These are phyloP conservation scores for Epichloe festucae DNA, from an alignment of 2,329 filamentous ascomycete species.

Conservation along the genomic window DNA sequence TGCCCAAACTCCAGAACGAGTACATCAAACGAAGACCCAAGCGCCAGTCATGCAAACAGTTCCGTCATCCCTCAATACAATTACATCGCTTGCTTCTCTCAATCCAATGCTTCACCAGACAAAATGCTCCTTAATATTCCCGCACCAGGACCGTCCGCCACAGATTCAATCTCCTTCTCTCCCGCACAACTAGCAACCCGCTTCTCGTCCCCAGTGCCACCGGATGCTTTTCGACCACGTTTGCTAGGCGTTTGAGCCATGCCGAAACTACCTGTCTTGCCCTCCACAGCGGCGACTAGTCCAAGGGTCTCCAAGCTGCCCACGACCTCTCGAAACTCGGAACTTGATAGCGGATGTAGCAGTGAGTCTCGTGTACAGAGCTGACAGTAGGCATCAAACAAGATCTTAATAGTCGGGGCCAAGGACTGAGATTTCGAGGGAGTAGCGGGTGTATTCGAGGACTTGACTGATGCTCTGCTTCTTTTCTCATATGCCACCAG, in stretches of 20 bases:
- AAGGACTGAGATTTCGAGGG: slow-evolving; percentile 47
- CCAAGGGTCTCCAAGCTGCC: slow-evolving; percentile 81
- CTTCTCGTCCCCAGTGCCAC: slow-evolving; percentile 54
- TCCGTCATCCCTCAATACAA: neutral
- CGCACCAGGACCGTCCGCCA: slow-evolving; percentile 49
- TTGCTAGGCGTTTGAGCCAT: slow-evolving; percentile 58
- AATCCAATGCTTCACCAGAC: slow-evolving; percentile 47
- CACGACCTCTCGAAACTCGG: slow-evolving; percentile 89
- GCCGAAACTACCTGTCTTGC: slow-evolving; percentile 54
- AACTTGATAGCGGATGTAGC: slow-evolving; percentile 75
- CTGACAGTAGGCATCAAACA: slow-evolving; percentile 72
- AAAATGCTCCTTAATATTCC: slow-evolving; percentile 51
- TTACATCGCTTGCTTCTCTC: slow-evolving; percentile 5
- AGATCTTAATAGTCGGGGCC: slow-evolving; percentile 68
- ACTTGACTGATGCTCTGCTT: slow-evolving; percentile 38
- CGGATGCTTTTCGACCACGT: slow-evolving; percentile 44
- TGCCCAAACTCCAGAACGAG: neutral
- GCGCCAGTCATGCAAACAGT: neutral
- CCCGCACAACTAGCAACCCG: slow-evolving; percentile 66
- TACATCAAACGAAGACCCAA: neutral
- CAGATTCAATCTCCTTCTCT: slow-evolving; percentile 64
- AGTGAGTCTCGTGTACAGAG: slow-evolving; percentile 82
- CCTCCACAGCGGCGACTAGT: slow-evolving; percentile 58
- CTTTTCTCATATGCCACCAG: slow-evolving; percentile 76
- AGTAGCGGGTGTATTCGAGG: slow-evolving; percentile 29